Evolutionary conservation across 129 eudicot species (phyloP).

Genomic region (Lactuca saligna): DNA sequence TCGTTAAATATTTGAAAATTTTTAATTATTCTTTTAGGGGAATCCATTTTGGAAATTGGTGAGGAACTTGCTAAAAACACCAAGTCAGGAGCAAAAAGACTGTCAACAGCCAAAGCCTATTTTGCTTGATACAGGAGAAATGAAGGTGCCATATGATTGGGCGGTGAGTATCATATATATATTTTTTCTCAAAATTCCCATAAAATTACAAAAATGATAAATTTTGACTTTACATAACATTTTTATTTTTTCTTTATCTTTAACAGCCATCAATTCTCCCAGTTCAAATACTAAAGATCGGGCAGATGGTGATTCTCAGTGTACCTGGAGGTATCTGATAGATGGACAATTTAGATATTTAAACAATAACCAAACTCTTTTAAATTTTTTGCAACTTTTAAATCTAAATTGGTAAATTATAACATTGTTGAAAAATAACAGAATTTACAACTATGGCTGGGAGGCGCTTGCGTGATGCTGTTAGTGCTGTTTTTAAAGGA

Average conservation of each 20-base stretch:
- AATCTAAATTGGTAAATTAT: constrained; percentile 4
- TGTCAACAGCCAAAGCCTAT: constrained; percentile 98
- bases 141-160: constrained; percentile 96
- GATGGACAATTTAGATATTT: background rate
- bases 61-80: constrained; percentile 78
- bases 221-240: background rate
- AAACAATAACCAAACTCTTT: background rate
- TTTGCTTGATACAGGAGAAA: constrained; percentile 95
- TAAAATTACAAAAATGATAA: background rate
- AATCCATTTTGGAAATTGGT: constrained; percentile 94
- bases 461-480: constrained; percentile 94
- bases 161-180: constrained; percentile 65
- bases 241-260: background rate
- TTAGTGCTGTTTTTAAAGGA: constrained; percentile 60
- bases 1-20: background rate
- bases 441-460: constrained; percentile 99
- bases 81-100: constrained; percentile 66
- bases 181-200: background rate
- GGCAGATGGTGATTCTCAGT: constrained; percentile 89
- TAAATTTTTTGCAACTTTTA: background rate
- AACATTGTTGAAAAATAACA: constrained; percentile 32
- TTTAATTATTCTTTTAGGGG: constrained; percentile 50
- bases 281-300: constrained; percentile 82
- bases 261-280: constrained; percentile 96
- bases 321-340: constrained; percentile 87